These are phyloP conservation scores for Debaryomycetaceae sp. DNA, from an alignment of 1,139 yeast species.

Conservation along the genomic window DNA sequence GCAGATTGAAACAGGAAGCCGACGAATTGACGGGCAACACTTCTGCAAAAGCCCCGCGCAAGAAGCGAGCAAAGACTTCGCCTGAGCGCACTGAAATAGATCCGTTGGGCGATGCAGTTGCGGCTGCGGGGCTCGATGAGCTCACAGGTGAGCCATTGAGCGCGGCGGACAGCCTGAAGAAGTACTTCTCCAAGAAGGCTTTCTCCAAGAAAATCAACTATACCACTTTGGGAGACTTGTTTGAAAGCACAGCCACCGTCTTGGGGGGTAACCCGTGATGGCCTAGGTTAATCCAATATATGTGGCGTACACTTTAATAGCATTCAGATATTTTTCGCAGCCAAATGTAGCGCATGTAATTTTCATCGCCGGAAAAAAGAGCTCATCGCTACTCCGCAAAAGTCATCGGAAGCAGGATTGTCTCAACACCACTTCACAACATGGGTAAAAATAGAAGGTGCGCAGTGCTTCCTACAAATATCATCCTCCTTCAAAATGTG, in stretches of 20 bases:
- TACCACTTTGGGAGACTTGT: conserved; percentile 59
- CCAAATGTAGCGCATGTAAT: too few relatives aligned
- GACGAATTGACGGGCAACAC: conserved; percentile 75
- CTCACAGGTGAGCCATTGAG: conserved; percentile 33
- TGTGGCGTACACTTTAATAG: too few relatives aligned
- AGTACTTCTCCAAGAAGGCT: conserved; percentile 56
- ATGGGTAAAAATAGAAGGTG: conserved; percentile 91
- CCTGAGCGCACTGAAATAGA: conserved; percentile 3
- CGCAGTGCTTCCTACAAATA: conserved; percentile 83
- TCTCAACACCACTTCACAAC: neutral
- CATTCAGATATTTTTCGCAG: too few relatives aligned
- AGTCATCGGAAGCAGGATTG: too few relatives aligned
- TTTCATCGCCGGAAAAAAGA: too few relatives aligned
- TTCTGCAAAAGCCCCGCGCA: conserved; percentile 32
- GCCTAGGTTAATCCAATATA: too few relatives aligned
- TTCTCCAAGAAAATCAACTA: conserved; percentile 85
- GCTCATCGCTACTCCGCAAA: too few relatives aligned
- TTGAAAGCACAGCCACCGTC: conserved; percentile 12
- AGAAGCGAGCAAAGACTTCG: conserved; percentile 22
- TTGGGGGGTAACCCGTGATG: too few relatives aligned
- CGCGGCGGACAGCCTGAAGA: conserved; percentile 67
- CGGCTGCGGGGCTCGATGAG: conserved; percentile 30
- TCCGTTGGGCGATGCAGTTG: conserved; percentile 24
- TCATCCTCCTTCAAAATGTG: conserved; percentile 80
- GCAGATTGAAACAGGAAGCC: conserved; percentile 74